Evolutionary conservation across 1,139 yeast genomes (phyloP).

Genomic region (Pichia sp.): DNA sequence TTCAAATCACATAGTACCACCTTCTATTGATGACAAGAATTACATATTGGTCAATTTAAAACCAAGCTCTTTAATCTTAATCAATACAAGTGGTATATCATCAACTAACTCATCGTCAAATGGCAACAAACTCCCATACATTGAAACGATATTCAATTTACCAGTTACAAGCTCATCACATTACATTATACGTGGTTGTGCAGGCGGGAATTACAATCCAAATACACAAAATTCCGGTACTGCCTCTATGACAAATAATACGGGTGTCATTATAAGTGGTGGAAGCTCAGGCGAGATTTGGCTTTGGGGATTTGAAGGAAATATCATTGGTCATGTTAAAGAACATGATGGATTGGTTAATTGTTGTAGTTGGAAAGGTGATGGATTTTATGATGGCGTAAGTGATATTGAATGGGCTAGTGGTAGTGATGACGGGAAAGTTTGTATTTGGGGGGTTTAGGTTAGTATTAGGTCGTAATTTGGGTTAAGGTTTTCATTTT

Average conservation of each 20-base stretch:
- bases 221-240: too few species aligned
- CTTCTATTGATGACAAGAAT: neutral
- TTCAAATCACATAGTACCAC: neutral
- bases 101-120: neutral
- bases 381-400: conserved; percentile 4
- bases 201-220: conserved; percentile 39
- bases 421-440: conserved; percentile 74
- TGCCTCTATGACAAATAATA: too few species aligned
- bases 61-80: conserved; percentile 8
- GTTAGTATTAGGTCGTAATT: neutral
- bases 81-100: conserved; percentile 8
- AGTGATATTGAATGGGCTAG: conserved; percentile 36
- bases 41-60: conserved; percentile 14
- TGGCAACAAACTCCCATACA: conserved; percentile 11
- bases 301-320: conserved; percentile 76
- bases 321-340: conserved; percentile 51
- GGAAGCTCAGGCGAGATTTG: conserved; percentile 76
- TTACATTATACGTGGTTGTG: conserved; percentile 68
- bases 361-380: conserved; percentile 68
- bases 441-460: conserved; percentile 56
- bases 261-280: conserved; percentile 75
- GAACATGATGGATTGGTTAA: conserved; percentile 70
- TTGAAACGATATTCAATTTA: conserved; percentile 13
- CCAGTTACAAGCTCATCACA: conserved; percentile 25
- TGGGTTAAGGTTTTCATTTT: neutral